Base-by-base conservation (phyloP, 495 filamentous ascomycete genomes). In the Corynascus novoguineensis region DNA sequence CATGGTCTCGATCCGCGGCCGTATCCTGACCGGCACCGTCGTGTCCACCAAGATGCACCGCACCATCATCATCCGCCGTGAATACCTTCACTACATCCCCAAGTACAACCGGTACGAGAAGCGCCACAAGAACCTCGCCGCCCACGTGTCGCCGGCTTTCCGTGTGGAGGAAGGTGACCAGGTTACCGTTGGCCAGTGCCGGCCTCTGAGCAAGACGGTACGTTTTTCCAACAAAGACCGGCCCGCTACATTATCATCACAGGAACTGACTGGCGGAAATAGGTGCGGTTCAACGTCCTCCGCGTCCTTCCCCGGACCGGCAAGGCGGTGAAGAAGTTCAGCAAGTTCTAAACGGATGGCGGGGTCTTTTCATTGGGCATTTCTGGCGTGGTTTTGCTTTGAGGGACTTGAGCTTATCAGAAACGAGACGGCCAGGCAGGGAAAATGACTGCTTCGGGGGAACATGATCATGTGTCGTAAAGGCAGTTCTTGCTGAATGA, bases 1-100 rank as follows among this genome's bases (percentile, higher is more conserved):
- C 73, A 79, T 89, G 71, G 91, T 97, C 69, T 96, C 90, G 66
- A 97, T 97, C 83, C 93, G 93, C 81, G 93, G 93, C 74, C 92
- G 93, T 92, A 97, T 99, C 86, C 82, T 99, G 63, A 96, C 92
- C 71, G 93, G 93, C 70, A 95, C 89, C 73, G 93, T 99, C 68
- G 88, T 97, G 73, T 96, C 91, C 62, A 99, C 95, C 74, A 97
- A 97, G 87, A 97, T 97, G 92, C 92, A 97, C 87, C 86, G 92
- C 73, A 98, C 93, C 68, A 82, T 97, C 72, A 85, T 97, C 82
- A 96, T 99, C 84, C 95, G 93, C 76, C 90, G 93, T 76, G 95
- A 99, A 83, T 99, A 97, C 82, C 92, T 98, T 64, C 93, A 97
- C 84, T 97, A 88, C 85, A 84, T 97, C 73, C 92, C 92, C 73